Percentiles rank a stretch among this genome's conserved stretches.
phyloP scores from a whole-genome alignment of 805 yeast genomes.

The Kazachstania taianensis region DNA sequence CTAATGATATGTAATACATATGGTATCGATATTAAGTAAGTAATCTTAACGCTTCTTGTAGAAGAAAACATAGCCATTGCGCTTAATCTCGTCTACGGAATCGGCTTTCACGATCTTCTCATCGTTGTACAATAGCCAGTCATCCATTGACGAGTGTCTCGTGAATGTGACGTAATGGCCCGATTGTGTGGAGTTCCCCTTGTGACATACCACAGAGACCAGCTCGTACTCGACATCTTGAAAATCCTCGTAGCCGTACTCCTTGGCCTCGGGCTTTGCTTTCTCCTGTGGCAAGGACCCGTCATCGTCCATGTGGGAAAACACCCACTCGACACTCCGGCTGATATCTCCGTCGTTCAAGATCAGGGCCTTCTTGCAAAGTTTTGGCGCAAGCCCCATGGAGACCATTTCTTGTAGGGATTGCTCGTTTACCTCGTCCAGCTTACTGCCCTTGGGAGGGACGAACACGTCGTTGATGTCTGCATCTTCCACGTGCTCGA shows the following conservation, averaged over 20 bases:
- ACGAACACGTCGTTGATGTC: constrained; percentile 59
- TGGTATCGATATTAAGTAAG: no score
- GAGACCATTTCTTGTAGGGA: constrained; percentile 19
- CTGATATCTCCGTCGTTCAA: constrained; percentile 53
- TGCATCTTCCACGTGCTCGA: constrained; percentile 79
- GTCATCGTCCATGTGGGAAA: constrained; percentile 68
- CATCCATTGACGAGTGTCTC: constrained; percentile 31
- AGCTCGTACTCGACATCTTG: constrained; percentile 27
- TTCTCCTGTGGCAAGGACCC: constrained; percentile 35
- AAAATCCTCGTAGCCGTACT: constrained; percentile 10
- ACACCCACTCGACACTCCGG: constrained; percentile 86
- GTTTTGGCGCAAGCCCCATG: constrained; percentile 69
- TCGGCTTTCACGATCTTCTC: constrained; percentile 66
- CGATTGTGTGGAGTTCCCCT: constrained; percentile 80
- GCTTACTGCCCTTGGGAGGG: constrained; percentile 21
- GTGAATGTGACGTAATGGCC: constrained; percentile 86
- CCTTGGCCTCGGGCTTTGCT: background rate
- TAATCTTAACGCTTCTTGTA: constrained; percentile 8
- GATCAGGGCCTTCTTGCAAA: constrained; percentile 65
- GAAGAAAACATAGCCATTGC: constrained; percentile 39
- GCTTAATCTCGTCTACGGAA: constrained; percentile 35
- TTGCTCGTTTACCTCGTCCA: constrained; percentile 17
- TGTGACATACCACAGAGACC: constrained; percentile 71
- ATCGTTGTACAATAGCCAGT: constrained; percentile 80
- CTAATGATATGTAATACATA: no score